A percentile compares a stretch with the other conserved stretches of the same genome.
These are phyloP conservation scores for Golubevia pallescens DNA, from an alignment of 1,284 basidiomycete genomes.

Conservation along the genomic window DNA sequence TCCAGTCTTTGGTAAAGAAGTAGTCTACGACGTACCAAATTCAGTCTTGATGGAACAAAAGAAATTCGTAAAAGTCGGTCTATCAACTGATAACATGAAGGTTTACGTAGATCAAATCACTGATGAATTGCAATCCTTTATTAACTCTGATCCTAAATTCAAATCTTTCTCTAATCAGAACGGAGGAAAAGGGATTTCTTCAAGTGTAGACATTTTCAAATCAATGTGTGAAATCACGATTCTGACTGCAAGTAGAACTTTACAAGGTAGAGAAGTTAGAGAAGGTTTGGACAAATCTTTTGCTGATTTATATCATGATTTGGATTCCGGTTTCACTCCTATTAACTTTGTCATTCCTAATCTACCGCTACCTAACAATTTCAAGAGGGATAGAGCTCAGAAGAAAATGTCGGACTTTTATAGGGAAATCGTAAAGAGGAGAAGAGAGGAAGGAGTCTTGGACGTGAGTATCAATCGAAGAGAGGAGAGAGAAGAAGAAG, in stretches of 20 bases:
- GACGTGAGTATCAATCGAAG: slow-evolving; percentile 2
- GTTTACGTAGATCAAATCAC: slow-evolving; percentile 90
- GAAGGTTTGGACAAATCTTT: slow-evolving; percentile 80
- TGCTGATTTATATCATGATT: slow-evolving; percentile 83
- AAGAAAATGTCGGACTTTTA: slow-evolving; percentile 95
- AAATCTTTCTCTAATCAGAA: slow-evolving; percentile 63
- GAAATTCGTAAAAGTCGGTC: slow-evolving; percentile 80
- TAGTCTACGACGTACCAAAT: slow-evolving; percentile 97
- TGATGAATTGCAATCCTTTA: no score
- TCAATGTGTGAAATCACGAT: slow-evolving; percentile 91
- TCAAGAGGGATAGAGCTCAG: slow-evolving; percentile 84
- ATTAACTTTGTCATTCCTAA: slow-evolving; percentile 89
- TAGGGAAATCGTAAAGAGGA: slow-evolving; percentile 81
- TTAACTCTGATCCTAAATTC: slow-evolving; percentile 73
- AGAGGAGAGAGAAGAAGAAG: slow-evolving; percentile 2
- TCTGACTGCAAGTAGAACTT: slow-evolving; percentile 86
- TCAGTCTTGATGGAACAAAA: slow-evolving; percentile 99
- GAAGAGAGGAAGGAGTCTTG: slow-evolving; percentile 69
- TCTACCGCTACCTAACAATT: slow-evolving; percentile 87
- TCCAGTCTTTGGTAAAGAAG: slow-evolving; percentile 84
- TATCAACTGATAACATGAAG: slow-evolving; percentile 88
- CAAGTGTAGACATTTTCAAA: slow-evolving; percentile 68
- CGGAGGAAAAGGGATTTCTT: slow-evolving; percentile 10
- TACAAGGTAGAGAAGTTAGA: slow-evolving; percentile 91
- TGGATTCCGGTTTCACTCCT: slow-evolving; percentile 74